Base-by-base conservation (phyloP, 2,329 filamentous ascomycete genomes). In the Monilinia fructicola region DNA sequence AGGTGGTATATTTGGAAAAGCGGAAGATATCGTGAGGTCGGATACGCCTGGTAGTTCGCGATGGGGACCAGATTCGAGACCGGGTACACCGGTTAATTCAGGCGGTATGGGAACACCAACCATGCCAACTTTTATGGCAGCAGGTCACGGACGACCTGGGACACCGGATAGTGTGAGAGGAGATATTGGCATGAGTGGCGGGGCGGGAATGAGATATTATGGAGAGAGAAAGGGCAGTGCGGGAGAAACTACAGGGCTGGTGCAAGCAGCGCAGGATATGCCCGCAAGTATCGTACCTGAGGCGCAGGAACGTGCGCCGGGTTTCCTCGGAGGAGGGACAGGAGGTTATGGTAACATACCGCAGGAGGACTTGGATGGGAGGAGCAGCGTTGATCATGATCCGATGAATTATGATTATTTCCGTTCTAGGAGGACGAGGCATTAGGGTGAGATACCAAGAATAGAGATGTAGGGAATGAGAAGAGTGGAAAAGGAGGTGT, bases 341-440 rank as follows among this genome's bases (percentile, higher is more conserved):
- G 78, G 81, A 61, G 86, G 86, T 0, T 89, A 89, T 74, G 86
- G 84, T 18, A 82, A 82, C 35, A 75, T 89, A 64, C 82, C 85
- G 0, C 85, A 88, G 73, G 76, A 78, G 52, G 76, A 79, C 56
- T 10, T 64, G 31, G 62, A 64, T 56, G 38, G 28, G 4, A 46
- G 26, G 42, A 28, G 56, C 0, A 60, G 53, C 42, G 74, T 78
- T 28, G 74, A 73, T 16, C 48, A 67, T 16, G 73, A 76, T 68
- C 72, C 74, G 6, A 72, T 67, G 68, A 71, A 67, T 60, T 77
- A 76, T 69, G 75, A 77, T 65, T 75, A 76, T 70, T 76, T 75
- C 64, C 68, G 74, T 44, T 60, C 68, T 21, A 66, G 70, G 62
- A 73, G 73, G 60, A 68, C 54, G 14, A 55, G 62, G 53, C 48